phyloP scores from a whole-genome alignment of 345 rosid genomes.

The Boechera retrofracta region DNA sequence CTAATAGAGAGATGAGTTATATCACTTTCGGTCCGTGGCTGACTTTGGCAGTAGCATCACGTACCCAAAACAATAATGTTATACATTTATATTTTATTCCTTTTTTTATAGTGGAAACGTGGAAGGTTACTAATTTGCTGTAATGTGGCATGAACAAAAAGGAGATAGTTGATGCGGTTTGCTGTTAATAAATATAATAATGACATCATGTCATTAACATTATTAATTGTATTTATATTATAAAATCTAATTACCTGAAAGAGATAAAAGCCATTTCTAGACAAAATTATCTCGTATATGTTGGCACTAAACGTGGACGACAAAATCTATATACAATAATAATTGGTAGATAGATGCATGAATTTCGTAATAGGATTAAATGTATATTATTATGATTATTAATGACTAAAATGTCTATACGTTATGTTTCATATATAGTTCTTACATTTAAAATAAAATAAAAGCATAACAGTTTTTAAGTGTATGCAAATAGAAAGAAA shows the following conservation, averaged over 20 bases:
- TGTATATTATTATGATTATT: neutral
- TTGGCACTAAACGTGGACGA: constrained; percentile 29
- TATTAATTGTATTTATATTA: neutral
- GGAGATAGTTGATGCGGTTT: constrained; percentile 25
- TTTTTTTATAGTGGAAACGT: constrained; percentile 24
- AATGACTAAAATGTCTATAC: neutral
- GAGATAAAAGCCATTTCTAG: constrained; percentile 12
- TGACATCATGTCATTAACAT: neutral
- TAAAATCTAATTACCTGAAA: constrained; percentile 9
- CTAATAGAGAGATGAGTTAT: constrained; percentile 7
- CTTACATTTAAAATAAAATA: neutral
- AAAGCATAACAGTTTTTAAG: neutral
- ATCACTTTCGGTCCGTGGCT: constrained; percentile 45
- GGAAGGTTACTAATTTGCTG: constrained; percentile 35
- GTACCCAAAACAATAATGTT: constrained; percentile 28
- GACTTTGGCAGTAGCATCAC: constrained; percentile 28
- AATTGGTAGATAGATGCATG: constrained; percentile 28
- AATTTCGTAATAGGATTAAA: neutral
- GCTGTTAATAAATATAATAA: neutral
- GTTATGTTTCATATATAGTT: too few relatives aligned
- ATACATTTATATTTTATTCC: constrained; percentile 7
- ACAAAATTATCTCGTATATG: constrained; percentile 29
- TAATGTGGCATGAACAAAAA: constrained; percentile 19
- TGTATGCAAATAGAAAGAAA: constrained; percentile 13
- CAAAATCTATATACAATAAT: constrained; percentile 26